A percentile compares a stretch with the other conserved stretches of the same genome.
phyloP scores from a whole-genome alignment of 2,329 filamentous ascomycete genomes.

The Ophiocordyceps unilateralis region DNA sequence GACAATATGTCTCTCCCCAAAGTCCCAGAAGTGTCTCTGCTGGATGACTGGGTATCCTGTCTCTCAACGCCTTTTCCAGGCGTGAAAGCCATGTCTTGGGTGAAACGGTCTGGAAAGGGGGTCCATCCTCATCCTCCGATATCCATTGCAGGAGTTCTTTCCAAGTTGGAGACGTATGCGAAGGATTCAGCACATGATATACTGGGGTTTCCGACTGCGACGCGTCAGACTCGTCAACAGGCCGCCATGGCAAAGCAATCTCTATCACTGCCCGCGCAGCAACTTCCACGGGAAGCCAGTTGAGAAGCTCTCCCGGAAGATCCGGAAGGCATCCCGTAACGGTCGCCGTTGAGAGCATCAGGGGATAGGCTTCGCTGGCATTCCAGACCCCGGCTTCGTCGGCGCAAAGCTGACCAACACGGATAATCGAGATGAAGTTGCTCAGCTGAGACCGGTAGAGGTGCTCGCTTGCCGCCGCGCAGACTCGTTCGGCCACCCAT shows the following conservation, averaged over 20 bases:
- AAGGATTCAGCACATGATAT: background rate
- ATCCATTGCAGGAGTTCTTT: background rate
- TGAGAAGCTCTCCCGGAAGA: constrained; percentile 15
- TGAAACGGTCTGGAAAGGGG: background rate
- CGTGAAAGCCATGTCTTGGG: background rate
- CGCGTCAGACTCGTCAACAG: background rate
- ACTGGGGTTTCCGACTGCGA: background rate
- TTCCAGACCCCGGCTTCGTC: constrained; percentile 34
- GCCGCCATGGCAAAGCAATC: constrained; percentile 7
- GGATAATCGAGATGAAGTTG: constrained; percentile 15
- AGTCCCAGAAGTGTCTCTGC: background rate
- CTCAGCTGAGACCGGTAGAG: background rate
- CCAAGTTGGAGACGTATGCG: background rate
- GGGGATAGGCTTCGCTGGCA: constrained; percentile 29
- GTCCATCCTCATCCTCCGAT: background rate
- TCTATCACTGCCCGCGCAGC: constrained; percentile 23
- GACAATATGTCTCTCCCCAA: background rate
- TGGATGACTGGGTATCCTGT: background rate
- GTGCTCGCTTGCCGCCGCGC: constrained; percentile 3
- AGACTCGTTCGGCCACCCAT: constrained; percentile 21
- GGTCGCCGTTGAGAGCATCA: constrained; percentile 28
- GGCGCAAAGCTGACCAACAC: constrained; percentile 33
- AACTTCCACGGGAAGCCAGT: constrained; percentile 29
- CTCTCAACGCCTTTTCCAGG: background rate
- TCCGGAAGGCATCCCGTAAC: constrained; percentile 18